Percentiles rank a stretch among this genome's conserved stretches.
Conservation (phyloP, 495 filamentous ascomycete genomes). For the Barbatosphaeria neglecta region DNA sequence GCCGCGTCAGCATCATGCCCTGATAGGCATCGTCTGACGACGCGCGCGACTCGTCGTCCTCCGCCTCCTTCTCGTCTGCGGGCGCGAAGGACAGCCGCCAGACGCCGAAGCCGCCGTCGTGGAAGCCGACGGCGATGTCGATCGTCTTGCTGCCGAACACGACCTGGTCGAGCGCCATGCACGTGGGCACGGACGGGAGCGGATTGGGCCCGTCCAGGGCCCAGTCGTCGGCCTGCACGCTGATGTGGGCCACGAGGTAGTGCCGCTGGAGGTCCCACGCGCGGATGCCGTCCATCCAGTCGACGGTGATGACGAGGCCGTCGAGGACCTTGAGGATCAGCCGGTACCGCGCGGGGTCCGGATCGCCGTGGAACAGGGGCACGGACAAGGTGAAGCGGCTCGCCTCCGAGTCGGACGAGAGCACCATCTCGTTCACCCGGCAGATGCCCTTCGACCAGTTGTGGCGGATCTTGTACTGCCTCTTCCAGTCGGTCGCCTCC, state of each 20-base stretch:
- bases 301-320: slow-evolving; percentile 69
- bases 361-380: background rate
- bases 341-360: slow-evolving; percentile 9
- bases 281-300: slow-evolving; percentile 53
- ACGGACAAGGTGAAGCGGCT: no score
- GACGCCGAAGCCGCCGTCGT: slow-evolving; percentile 60
- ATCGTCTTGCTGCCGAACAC: slow-evolving; percentile 22
- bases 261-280: slow-evolving; percentile 64
- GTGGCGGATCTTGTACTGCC: slow-evolving; percentile 76
- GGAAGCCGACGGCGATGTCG: slow-evolving; percentile 61
- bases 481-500: slow-evolving; percentile 65
- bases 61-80: no score
- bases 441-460: slow-evolving; percentile 87
- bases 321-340: slow-evolving; percentile 61
- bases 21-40: slow-evolving; percentile 26
- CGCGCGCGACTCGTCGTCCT: no score
- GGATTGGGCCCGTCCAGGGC: no score
- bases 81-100: no score
- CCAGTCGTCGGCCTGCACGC: slow-evolving; percentile 13
- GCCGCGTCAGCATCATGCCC: slow-evolving; percentile 31
- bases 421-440: slow-evolving; percentile 60
- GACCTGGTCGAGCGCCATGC: slow-evolving; percentile 51
- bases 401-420: slow-evolving; percentile 31
- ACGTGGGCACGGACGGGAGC: slow-evolving; percentile 50
- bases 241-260: slow-evolving; percentile 37